Evolutionary conservation across 768 basidiomycete genomes (phyloP).

Genomic region (Basidioascus undulatus): DNA sequence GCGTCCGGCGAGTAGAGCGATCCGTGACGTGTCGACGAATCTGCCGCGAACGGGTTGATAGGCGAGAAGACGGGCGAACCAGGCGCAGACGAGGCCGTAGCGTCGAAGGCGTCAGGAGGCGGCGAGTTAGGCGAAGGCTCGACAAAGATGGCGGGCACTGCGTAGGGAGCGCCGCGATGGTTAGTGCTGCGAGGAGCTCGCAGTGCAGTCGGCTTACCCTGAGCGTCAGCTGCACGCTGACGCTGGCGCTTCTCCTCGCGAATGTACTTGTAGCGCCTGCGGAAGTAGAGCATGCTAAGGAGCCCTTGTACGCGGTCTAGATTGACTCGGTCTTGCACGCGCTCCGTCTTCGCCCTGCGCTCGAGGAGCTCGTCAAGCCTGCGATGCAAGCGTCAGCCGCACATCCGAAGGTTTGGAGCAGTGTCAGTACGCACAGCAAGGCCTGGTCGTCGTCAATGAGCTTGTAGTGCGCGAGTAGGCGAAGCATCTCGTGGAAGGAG

Average conservation of each 20-base stretch:
- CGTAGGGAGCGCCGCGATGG: conserved; percentile 3
- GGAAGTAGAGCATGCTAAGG: conserved; percentile 46
- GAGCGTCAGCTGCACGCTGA: background rate
- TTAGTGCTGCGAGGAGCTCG: background rate
- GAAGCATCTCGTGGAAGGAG: conserved; percentile 70
- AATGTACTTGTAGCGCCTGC: conserved; percentile 37
- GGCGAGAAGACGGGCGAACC: background rate
- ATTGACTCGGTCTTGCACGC: conserved; percentile 63
- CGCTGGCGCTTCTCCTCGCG: conserved; percentile 17
- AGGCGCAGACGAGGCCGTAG: too few species aligned
- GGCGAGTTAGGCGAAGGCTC: conserved; percentile 13
- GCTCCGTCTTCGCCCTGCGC: conserved; percentile 46
- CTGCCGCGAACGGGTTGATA: too few species aligned
- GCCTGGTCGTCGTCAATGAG: conserved; percentile 74
- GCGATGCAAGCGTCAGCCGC: background rate
- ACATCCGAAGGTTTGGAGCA: background rate
- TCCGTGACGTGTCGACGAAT: background rate
- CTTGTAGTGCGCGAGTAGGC: conserved; percentile 71
- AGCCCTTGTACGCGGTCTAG: conserved; percentile 62
- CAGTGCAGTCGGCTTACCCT: background rate
- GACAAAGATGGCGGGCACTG: conserved; percentile 15
- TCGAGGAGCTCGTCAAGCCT: conserved; percentile 62
- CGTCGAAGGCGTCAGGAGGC: too few species aligned
- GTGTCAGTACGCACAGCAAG: conserved; percentile 39
- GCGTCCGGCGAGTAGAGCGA: background rate